These are phyloP conservation scores for Epichloe brachyelytri DNA, from an alignment of 2,329 filamentous ascomycete species.

Conservation along the genomic window DNA sequence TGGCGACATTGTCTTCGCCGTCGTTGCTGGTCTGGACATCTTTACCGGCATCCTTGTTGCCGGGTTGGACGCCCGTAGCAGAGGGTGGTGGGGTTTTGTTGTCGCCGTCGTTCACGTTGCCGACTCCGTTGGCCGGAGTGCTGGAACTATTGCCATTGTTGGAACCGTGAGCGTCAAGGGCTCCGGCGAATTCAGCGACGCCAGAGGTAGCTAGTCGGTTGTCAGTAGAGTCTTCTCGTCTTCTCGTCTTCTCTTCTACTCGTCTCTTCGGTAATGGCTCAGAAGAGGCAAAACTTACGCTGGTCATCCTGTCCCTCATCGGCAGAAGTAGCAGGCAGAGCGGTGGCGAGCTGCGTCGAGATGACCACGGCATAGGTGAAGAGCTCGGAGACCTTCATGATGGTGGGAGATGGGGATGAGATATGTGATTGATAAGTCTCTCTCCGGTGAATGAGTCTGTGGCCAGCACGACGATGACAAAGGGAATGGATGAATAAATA, in stretches of 20 bases:
- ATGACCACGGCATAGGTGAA: conserved; percentile 1
- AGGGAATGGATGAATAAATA: not conserved
- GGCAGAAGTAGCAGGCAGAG: not conserved
- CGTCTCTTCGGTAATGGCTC: not conserved
- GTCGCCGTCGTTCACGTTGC: not conserved
- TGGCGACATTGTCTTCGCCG: not conserved
- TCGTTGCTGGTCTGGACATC: not conserved
- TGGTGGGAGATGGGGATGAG: not conserved
- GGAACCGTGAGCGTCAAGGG: not conserved
- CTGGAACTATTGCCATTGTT: not conserved
- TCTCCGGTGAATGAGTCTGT: no score
- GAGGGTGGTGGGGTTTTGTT: no score
- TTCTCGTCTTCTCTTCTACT: no score
- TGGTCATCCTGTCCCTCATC: not conserved
- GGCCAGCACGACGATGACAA: no score
- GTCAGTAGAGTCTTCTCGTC: not conserved
- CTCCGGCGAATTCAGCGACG: not conserved
- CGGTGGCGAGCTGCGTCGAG: not conserved
- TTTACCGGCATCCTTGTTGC: not conserved
- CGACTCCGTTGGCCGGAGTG: not conserved
- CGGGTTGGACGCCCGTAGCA: not conserved
- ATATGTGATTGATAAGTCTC: no score
- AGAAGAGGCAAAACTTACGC: not conserved
- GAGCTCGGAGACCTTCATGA: conserved; percentile 4
- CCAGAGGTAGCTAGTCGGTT: not conserved